Percentiles rank a stretch among this genome's conserved stretches.
Conservation (phyloP, 257 asterid species). For the Lycium ferocissimum region DNA sequence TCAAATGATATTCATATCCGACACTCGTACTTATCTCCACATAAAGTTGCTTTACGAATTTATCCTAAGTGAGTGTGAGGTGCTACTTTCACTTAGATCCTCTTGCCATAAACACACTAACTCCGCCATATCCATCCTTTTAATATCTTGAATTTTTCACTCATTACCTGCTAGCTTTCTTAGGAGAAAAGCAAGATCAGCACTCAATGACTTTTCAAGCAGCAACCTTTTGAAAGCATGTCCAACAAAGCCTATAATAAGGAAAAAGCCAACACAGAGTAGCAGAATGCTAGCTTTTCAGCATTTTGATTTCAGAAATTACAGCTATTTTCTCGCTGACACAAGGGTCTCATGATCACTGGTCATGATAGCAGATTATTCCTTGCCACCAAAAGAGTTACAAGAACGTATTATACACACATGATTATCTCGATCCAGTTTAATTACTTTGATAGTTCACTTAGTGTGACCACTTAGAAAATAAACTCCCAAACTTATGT, state of each 20-base stretch:
- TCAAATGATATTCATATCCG: neutral
- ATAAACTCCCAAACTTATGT: neutral
- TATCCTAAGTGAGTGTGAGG: neutral
- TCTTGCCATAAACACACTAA: neutral
- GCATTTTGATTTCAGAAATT: neutral
- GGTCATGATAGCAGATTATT: neutral
- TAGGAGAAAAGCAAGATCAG: neutral
- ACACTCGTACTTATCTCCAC: neutral
- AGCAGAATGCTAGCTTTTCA: neutral
- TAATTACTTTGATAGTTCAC: neutral
- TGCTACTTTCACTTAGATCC: conserved; percentile 9
- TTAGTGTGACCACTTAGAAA: neutral
- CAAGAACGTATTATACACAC: neutral
- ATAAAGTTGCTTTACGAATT: neutral
- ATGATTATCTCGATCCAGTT: conserved; percentile 22
- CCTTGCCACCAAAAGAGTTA: neutral
- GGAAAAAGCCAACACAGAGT: neutral
- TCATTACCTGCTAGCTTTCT: neutral
- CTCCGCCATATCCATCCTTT: neutral
- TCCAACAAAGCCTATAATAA: conserved; percentile 7
- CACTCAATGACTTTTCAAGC: neutral
- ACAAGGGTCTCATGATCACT: neutral
- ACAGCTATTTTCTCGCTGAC: neutral
- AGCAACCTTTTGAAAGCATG: neutral
- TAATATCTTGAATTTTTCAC: neutral